Evolutionary conservation across 2,329 filamentous ascomycete species (phyloP).

Genomic region (Pseudogymnoascus sp.): DNA sequence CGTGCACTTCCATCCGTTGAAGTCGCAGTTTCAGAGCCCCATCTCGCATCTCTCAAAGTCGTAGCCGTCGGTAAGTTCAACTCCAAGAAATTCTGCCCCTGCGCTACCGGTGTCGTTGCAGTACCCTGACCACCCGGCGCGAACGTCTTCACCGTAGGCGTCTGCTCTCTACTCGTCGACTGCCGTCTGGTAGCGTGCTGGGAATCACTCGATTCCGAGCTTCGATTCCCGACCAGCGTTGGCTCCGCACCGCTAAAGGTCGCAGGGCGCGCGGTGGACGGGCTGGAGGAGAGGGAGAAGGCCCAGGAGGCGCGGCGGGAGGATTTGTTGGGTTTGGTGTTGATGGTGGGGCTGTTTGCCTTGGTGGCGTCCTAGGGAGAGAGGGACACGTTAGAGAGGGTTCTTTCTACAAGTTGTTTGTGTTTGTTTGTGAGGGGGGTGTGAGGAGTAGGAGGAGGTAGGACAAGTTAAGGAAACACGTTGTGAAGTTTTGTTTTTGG

Average conservation of each 20-base stretch:
- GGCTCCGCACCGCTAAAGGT: neutral
- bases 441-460: neutral
- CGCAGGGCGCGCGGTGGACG: neutral
- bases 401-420: neutral
- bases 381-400: neutral
- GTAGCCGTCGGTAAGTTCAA: neutral
- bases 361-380: neutral
- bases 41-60: neutral
- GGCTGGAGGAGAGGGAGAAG: slow-evolving; percentile 1
- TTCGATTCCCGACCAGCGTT: neutral
- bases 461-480: neutral
- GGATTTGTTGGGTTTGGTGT: neutral
- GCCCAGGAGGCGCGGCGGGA: neutral
- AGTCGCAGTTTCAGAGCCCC: neutral
- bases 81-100: neutral
- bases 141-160: neutral
- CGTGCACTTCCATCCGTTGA: neutral
- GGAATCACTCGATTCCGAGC: neutral
- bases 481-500: neutral
- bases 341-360: neutral
- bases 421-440: neutral
- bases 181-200: neutral
- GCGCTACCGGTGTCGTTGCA: neutral
- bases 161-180: neutral
- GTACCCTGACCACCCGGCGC: neutral